Evolutionary conservation across 805 yeast genomes (phyloP), one percentile per base, ranked within the genome.

Genomic region (Candida germanica): DNA sequence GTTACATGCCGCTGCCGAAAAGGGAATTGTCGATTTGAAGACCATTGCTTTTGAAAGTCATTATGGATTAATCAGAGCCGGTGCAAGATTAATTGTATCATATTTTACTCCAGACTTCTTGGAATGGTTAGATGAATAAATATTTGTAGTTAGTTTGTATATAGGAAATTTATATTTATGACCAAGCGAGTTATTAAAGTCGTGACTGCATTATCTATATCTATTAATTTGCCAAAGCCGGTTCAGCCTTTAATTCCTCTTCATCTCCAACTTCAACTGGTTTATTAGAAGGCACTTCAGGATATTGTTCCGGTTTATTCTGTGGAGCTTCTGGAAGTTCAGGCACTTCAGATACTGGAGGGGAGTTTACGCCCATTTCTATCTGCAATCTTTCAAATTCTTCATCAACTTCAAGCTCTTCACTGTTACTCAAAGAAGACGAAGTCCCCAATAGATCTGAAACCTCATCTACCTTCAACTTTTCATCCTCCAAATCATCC

Each of bases 1-100:
- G 98, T 63, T 93, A 46, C 95, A 89, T 56, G 98, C 98, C 6
- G 98, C 96, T 35, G 97, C 97, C 20, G 97, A 88, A 53, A 88
- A 88, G 71, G 95, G 95, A 25, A 75, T 89, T 42, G 85, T 83
- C 42, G 97, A 91, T 59, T 73, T 93, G 61, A 83, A 86, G 62
- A 79, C 39, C 61, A 79, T 72, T 77, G 84, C 88, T 0, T 85
- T 84, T 51, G 98, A 93, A 66, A 68, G 93, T 31, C 96, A 93
- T 50, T 73, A 86, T 44, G 97, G 98, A 1, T 82, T 86, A 53
- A 71, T 91, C 43, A 78, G 98, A 60, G 98, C 98, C 1, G 98
- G 98, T 40, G 98, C 98, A 11, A 79, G 88, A 53, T 65, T 93
- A 50, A 79, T 93, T 41, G 88, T 93, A 49, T 79, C 95, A 32